Conservation (phyloP, 768 basidiomycete species). For the Suillus cothurnatus region DNA sequence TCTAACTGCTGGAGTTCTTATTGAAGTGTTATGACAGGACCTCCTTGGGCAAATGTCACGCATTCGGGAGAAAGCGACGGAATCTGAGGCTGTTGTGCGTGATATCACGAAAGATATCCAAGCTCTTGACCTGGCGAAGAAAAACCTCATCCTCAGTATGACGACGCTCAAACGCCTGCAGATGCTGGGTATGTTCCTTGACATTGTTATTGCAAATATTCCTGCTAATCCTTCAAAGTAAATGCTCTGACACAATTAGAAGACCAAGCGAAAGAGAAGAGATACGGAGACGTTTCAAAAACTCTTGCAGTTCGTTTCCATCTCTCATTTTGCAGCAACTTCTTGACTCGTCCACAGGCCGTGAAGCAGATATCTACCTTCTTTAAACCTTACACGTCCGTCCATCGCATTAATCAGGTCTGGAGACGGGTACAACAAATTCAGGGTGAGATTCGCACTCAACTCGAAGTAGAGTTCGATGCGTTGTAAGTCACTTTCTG, state of each 20-base stretch:
- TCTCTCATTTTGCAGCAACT: constrained; percentile 1
- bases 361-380: constrained; percentile 82
- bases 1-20: constrained; percentile 9
- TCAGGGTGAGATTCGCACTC: constrained; percentile 78
- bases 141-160: constrained; percentile 88
- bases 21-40: constrained; percentile 54
- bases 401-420: constrained; percentile 75
- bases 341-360: constrained; percentile 50
- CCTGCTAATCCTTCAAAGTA: constrained; percentile 46
- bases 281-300: constrained; percentile 82
- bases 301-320: constrained; percentile 63
- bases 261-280: constrained; percentile 72
- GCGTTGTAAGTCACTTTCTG: constrained; percentile 66
- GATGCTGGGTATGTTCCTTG: constrained; percentile 76
- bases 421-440: constrained; percentile 81
- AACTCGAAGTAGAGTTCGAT: constrained; percentile 91
- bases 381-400: constrained; percentile 78
- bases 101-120: constrained; percentile 98
- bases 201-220: background rate
- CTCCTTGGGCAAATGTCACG: constrained; percentile 93
- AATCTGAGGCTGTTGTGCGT: constrained; percentile 94
- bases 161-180: constrained; percentile 87
- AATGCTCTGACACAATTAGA: constrained; percentile 84
- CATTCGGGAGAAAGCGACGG: constrained; percentile 95
- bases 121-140: constrained; percentile 89